Conservation (phyloP, 108 stramenopile genomes). For the Nannochloropsis oceanica region DNA sequence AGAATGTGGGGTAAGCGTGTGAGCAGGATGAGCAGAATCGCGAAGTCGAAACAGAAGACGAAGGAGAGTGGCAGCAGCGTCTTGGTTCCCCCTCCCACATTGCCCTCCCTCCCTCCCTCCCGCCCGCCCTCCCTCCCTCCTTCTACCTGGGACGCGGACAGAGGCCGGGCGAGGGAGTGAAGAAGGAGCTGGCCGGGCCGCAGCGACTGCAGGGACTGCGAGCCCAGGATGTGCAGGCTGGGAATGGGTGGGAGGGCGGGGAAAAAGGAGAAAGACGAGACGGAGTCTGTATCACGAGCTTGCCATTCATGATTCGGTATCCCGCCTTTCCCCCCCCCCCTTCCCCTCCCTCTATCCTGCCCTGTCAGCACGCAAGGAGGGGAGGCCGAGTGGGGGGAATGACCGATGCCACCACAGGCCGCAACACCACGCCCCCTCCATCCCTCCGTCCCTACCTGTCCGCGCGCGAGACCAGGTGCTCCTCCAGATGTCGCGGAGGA, state of each 20-base stretch:
- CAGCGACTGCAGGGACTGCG: conserved; percentile 48
- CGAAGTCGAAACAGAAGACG: not conserved
- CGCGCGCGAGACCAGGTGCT: not conserved
- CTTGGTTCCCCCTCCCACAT: not conserved
- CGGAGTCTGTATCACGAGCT: too few species aligned
- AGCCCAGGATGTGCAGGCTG: conserved; percentile 31
- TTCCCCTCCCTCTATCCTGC: too few species aligned
- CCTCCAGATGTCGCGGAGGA: not conserved
- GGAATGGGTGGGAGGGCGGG: not conserved
- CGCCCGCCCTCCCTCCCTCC: not conserved
- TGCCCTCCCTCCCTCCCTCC: not conserved
- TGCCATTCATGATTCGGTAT: too few species aligned
- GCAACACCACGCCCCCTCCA: not conserved
- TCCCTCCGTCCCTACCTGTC: not conserved
- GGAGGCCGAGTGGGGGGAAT: not conserved
- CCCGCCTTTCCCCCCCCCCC: too few species aligned
- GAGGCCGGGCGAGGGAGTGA: conserved; percentile 45
- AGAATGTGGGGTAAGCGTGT: not conserved
- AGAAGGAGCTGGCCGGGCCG: conserved; percentile 52
- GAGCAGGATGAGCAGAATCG: not conserved
- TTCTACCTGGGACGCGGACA: conserved; percentile 2
- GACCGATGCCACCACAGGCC: not conserved
- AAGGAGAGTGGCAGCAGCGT: too few species aligned
- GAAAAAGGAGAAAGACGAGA: not conserved
- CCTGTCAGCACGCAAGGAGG: not conserved